phyloP scores from a whole-genome alignment of 306 rosid species.

The Rubus idaeus region DNA sequence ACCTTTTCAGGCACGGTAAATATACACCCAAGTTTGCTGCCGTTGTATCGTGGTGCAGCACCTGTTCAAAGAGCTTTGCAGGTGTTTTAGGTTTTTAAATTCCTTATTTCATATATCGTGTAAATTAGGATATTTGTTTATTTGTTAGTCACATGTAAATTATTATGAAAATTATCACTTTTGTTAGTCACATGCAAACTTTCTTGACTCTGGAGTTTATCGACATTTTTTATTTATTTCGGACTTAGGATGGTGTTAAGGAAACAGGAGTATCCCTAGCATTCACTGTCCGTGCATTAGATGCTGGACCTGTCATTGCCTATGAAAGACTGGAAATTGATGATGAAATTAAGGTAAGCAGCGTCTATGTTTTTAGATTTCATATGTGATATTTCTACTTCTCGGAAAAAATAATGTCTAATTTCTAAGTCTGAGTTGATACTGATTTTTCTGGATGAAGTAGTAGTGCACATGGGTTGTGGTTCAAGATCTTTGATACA shows the following conservation, averaged over 20 bases:
- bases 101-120: not conserved
- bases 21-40: constrained; percentile 86
- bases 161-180: not conserved
- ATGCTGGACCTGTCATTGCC: constrained; percentile 93
- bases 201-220: constrained; percentile 29
- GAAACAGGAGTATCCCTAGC: constrained; percentile 91
- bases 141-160: not conserved
- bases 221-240: constrained; percentile 2
- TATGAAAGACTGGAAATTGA: constrained; percentile 53
- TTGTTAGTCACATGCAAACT: not conserved
- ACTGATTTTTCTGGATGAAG: not conserved
- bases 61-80: constrained; percentile 96
- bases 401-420: not conserved
- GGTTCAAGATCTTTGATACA: not conserved
- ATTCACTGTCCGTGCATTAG: constrained; percentile 83
- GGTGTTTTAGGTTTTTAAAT: constrained; percentile 40
- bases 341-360: constrained; percentile 64
- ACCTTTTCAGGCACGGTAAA: constrained; percentile 77
- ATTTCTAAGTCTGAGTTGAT: not conserved
- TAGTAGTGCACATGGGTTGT: not conserved
- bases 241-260: constrained; percentile 71
- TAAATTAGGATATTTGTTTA: not conserved
- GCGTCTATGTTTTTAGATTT: not conserved
- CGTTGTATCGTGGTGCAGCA: constrained; percentile 91
- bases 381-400: not conserved